Evolutionary conservation across 768 basidiomycete species (phyloP), one percentile per base, ranked within the genome.

Genomic region (Termitomyces sp.): DNA sequence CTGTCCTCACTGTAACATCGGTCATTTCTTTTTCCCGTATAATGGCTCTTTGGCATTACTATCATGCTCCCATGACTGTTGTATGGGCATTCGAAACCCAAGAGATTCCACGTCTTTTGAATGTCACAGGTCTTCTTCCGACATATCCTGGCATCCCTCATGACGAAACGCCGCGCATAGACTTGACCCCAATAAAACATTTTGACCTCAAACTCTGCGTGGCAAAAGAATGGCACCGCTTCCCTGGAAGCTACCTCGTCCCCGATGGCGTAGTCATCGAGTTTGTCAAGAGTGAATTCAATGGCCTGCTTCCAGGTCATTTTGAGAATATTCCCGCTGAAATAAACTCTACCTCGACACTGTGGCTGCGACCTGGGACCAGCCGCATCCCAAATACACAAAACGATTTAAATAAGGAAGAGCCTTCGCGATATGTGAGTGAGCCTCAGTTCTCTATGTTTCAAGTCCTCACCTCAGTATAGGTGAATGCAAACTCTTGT

Each of bases 141-240:
- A 71, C 79, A 63, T 77, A 64, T 61, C 79, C 61, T 48, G 71
- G 66, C 35, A 71, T 68, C 4, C 63, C 63, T 26, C 78, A 82
- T 57, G 79, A 81, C 10, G 74, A 80, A 56, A 70, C 64, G 4
- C 77, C 77, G 13, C 79, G 78, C 38, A 78, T 94, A 40, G 87
- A 93, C 68, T 77, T 93, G 30, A 72, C 86, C 0, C 84, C 83
- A 0, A 77, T 98, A 67, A 79, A 78, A 58, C 77, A 83, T 13
- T 84, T 95, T 66, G 82, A 86, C 58, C 74, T 98, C 58, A 84
- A 79, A 32, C 68, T 99, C 1, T 99, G 97, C 73, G 78, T 90
- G 53, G 93, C 89, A 50, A 95, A 95, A 71, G 97, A 99, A 73
- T 99, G 97, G 97, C 79, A 98, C 69, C 82, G 96, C 26, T 99